Evolutionary conservation across 371 early-diverging fungal genomes (phyloP), one percentile per base, ranked within the genome.

Genomic region (Circinella minor): DNA sequence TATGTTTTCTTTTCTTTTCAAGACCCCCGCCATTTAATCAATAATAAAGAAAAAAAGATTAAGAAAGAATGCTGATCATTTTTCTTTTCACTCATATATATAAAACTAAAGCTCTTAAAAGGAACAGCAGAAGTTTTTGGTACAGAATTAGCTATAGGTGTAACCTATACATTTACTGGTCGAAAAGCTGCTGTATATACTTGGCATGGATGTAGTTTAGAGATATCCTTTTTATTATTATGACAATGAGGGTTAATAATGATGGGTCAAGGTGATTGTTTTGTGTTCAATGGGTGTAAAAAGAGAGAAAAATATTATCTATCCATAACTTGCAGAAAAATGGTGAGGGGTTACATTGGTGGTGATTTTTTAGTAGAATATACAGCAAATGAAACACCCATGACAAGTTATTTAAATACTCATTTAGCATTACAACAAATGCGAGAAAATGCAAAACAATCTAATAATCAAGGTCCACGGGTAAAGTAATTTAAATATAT

Each of bases 81-180:
- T 63, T 20, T 59, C 65, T 38, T 51, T 34, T 39, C 27, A n/a
- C 20, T 13, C 38, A 47, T 15, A 10, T 11, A 27, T 27, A 57
- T 27, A 57, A 3, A 27, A 57, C 55, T 27, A 9, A 39, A 93
- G 91, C 76, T 97, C 1, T 69, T 81, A 13, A 83, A 86, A 60
- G 99, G 98, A 18, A 86, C 86, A 4, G 97, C 95, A 4, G 98
- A 98, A 75, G 88, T 96, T 17, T 95, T 93, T 84, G 99, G 98
- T 9, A 89, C 94, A 4, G 98, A 98, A 72, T 81, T 97, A 4
- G 95, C 92, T 1, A 72, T 83, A n/a, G 93, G 90, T 39, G 81
- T 87, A 36, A 82, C 77, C 37, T 96, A 96, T 78, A 73, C 83
- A 9, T 94, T 98, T 74, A 82, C 85, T 51, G 95, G 95, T 34